A percentile compares a stretch with the other conserved stretches of the same genome.
phyloP scores from a whole-genome alignment of 306 rosid genomes.

The Ormosia semicastrata region DNA sequence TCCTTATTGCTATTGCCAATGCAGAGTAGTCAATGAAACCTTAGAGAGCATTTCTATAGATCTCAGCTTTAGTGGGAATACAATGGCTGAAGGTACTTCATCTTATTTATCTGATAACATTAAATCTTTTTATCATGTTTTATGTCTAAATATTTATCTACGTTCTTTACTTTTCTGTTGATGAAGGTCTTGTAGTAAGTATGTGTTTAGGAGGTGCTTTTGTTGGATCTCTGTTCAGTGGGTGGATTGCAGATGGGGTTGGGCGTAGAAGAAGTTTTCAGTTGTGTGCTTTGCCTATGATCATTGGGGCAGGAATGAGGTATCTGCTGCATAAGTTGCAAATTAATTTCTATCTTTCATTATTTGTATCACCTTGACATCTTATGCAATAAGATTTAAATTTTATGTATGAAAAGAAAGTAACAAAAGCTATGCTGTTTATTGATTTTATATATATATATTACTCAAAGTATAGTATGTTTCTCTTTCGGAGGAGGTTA shows the following conservation, averaged over 20 bases:
- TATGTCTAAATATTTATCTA: slow-evolving; percentile 8
- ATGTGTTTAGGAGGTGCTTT: slow-evolving; percentile 84
- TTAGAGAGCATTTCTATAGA: slow-evolving; percentile 79
- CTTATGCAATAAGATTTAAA: background rate
- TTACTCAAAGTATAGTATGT: background rate
- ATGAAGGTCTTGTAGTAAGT: slow-evolving; percentile 88
- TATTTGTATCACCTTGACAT: slow-evolving; percentile 20
- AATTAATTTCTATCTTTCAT: slow-evolving; percentile 15
- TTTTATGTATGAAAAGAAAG: slow-evolving; percentile 16
- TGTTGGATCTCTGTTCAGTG: slow-evolving; percentile 76
- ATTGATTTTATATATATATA: background rate
- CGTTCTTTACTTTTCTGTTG: slow-evolving; percentile 26
- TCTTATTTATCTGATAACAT: slow-evolving; percentile 14
- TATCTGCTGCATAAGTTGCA: slow-evolving; percentile 24
- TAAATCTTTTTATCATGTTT: slow-evolving; percentile 4
- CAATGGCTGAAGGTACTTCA: slow-evolving; percentile 73
- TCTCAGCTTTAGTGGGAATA: slow-evolving; percentile 74
- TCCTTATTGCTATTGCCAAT: slow-evolving; percentile 32
- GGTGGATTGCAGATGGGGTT: slow-evolving; percentile 77
- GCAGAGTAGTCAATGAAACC: slow-evolving; percentile 87
- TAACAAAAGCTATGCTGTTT: background rate
- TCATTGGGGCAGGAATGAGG: slow-evolving; percentile 82
- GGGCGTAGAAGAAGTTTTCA: slow-evolving; percentile 88
- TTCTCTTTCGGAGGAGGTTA: background rate
- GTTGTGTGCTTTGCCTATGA: slow-evolving; percentile 85